Conservation (phyloP, 176 grass and related monocot genomes). For the Avena atlantica region DNA sequence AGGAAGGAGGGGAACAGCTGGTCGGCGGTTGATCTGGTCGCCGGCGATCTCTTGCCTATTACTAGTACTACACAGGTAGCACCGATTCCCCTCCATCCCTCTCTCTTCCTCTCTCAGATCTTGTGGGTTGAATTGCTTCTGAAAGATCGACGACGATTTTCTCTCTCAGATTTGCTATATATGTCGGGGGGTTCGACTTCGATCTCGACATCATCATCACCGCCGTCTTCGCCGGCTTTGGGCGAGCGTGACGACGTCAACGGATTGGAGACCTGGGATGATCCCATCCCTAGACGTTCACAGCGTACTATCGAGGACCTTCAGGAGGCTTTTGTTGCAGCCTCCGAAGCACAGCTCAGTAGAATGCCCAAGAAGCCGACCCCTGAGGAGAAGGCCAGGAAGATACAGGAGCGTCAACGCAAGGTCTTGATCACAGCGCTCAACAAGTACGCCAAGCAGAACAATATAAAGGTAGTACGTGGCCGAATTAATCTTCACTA, state of each 20-base stretch:
- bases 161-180: neutral
- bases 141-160: no score
- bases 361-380: neutral
- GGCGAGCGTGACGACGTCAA: slow-evolving; percentile 4
- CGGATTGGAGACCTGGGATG: neutral
- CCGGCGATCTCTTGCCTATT: no score
- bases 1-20: no score
- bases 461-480: neutral
- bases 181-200: neutral
- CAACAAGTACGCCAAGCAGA: neutral
- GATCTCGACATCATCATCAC: neutral
- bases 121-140: no score
- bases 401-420: neutral
- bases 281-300: neutral
- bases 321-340: neutral
- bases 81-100: no score
- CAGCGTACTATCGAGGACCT: neutral
- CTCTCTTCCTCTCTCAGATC: no score
- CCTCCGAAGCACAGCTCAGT: neutral
- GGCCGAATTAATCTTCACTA: no score
- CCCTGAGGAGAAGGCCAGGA: neutral
- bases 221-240: neutral
- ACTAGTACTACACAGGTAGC: no score
- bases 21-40: no score
- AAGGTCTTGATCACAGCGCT: neutral